phyloP scores from a whole-genome alignment of 164 flowering plant species.

The Vitis rupestris region DNA sequence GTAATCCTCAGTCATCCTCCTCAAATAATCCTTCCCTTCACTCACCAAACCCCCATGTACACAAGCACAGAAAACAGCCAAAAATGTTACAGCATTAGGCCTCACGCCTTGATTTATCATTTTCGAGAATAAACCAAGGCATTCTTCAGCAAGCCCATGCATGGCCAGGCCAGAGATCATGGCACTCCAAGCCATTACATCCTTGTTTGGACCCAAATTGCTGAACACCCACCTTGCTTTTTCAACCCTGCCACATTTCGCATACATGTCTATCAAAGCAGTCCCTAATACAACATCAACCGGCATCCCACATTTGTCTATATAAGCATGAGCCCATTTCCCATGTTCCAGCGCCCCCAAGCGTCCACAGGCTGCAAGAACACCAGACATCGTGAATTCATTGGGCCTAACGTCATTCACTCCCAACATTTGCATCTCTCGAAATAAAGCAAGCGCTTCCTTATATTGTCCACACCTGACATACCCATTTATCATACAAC shows the following conservation, averaged over 20 bases:
- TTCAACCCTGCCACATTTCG: constrained; percentile 26
- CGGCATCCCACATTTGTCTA: constrained; percentile 25
- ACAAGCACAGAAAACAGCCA: constrained; percentile 42
- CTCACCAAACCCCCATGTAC: constrained; percentile 36
- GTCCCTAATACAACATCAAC: constrained; percentile 32
- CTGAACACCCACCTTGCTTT: constrained; percentile 27
- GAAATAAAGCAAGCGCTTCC: constrained; percentile 31
- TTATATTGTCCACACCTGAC: constrained; percentile 21
- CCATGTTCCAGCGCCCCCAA: constrained; percentile 40
- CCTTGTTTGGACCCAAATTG: constrained; percentile 23
- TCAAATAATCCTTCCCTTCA: constrained; percentile 34
- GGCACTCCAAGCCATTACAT: constrained; percentile 44
- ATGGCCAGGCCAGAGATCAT: constrained; percentile 37
- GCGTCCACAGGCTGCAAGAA: constrained; percentile 33
- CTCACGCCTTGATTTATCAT: constrained; percentile 27
- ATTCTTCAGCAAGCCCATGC: constrained; percentile 32
- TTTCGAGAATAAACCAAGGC: constrained; percentile 21
- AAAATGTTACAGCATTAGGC: constrained; percentile 35
- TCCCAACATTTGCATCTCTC: constrained; percentile 28
- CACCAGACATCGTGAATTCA: constrained; percentile 29
- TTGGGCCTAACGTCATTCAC: constrained; percentile 21
- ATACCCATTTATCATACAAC: constrained; percentile 40
- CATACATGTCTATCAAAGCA: constrained; percentile 26
- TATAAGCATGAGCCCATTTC: constrained; percentile 34
- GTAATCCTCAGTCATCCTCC: constrained; percentile 32